Evolutionary conservation across 208 protist genomes (phyloP), one percentile per base, ranked within the genome.

Genomic region (Borovskyia barvae): DNA sequence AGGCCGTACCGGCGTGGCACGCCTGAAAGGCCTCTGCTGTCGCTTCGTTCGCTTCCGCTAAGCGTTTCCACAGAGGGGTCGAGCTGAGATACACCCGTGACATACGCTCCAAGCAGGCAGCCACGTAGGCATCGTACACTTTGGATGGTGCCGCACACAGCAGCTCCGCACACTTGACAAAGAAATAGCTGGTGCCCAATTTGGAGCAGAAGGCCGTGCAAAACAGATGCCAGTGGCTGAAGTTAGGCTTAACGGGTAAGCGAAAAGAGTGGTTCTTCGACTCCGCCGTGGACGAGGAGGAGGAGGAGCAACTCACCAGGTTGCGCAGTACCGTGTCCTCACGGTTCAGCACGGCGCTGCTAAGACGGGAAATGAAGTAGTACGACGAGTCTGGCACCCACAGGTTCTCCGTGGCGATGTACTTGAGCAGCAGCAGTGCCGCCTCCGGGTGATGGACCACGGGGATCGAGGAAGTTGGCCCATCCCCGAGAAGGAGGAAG

Each of bases 181-280:
- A 77, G 59, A 92, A 92, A 49, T 78, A 89, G 28, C 65, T 64
- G 17, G 80, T 67, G 8, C 59, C 42, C 70, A 88, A 87, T 26
- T 61, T 52, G 12, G 68, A 63, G 73, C 79, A 92, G 39, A 74
- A 67, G 24, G 62, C 60, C 12, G 79, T 89, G 73, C 85, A 92
- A 50, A 82, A 73, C 50, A 92, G 70, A 52, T 92, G 75, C 79
- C 82, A 89, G 54, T 92, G 85, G 20, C 74, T 84, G 9, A 85
- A 46, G 3, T 32, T 51, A 14, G 73, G 74, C 15, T 58, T 30
- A 28, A 67, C 47, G n/a, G 66, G 58, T 33, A 74, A n/a, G 7
- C 41, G 39, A 32, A 64, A 64, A 8, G 29, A 11, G 55, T 39
- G 39, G 5, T 49, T 43, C 33, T 51, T 56, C 8, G 33, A 28